These are phyloP conservation scores for Xylariaceae sp. DNA, from an alignment of 2,329 filamentous ascomycete species.

Conservation along the genomic window DNA sequence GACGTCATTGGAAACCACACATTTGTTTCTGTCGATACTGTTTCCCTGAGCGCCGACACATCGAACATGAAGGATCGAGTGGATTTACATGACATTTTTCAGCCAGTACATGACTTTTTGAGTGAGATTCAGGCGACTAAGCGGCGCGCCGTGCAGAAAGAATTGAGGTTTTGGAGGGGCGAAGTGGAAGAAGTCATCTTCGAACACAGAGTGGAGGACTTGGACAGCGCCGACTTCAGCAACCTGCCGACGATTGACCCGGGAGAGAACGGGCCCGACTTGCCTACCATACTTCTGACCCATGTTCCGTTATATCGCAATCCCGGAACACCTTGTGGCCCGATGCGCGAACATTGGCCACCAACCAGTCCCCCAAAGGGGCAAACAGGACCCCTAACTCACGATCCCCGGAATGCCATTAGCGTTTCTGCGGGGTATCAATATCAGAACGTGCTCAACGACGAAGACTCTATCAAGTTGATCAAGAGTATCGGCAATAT, in stretches of 20 bases:
- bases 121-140: conserved; percentile 61
- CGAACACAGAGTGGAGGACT: conserved; percentile 56
- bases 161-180: conserved; percentile 62
- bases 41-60: conserved; percentile 74
- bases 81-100: conserved; percentile 63
- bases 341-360: conserved; percentile 77
- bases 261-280: conserved; percentile 50
- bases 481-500: conserved; percentile 77
- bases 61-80: conserved; percentile 49
- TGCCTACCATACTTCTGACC: conserved; percentile 84
- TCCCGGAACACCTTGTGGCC: conserved; percentile 81
- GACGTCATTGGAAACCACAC: conserved; percentile 94
- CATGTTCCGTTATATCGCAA: conserved; percentile 87
- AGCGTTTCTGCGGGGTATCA: conserved; percentile 78
- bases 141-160: conserved; percentile 62
- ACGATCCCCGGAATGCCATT: conserved; percentile 74
- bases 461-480: conserved; percentile 69
- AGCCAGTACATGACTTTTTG: conserved; percentile 72
- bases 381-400: conserved; percentile 48
- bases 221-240: conserved; percentile 44
- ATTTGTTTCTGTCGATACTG: conserved; percentile 84
- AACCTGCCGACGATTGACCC: conserved; percentile 40
- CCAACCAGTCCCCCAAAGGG: conserved; percentile 60
- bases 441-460: conserved; percentile 89
- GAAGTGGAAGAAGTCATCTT: conserved; percentile 53